Base-by-base conservation (phyloP, 2,329 filamentous ascomycete genomes). In the Aspergillus sp. region DNA sequence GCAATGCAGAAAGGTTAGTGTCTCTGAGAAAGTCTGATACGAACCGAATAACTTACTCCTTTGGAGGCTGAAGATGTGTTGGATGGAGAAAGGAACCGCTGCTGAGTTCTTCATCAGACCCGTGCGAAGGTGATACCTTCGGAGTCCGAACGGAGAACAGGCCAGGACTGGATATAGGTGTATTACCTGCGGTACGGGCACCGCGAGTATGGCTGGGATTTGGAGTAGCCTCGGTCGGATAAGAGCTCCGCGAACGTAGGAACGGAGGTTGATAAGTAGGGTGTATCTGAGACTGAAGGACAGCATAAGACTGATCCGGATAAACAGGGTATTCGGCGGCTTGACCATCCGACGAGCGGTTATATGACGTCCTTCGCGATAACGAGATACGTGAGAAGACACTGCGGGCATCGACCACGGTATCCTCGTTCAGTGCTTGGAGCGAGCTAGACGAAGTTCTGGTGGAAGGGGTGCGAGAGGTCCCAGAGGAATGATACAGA, bases 51-150 rank as follows among this genome's bases (percentile, higher is more conserved):
- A 64, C 87, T 82, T 81, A 90, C 87, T 92, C 89, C 83, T 88
- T 83, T 50, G 91, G 89, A 73, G 83, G 86, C 72, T 89, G 87
- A 59, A 84, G 84, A 72, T 91, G 89, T 55, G 89, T 75, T 34
- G 88, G 87, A 67, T 91, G 89, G 55, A 90, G 74, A 66, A 84
- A 87, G 1, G 88, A 86, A 65, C 84, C 87, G 56, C 79, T 78
- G 56, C 54, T 67, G 68, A 30, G 67, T 62, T 50, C 75, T 72
- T 75, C 72, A 26, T 74, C 71, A 6, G 74, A 75, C 2, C 62
- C 74, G 3, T 70, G 59, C 5, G 72, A 67, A 17, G 72, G 66
- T 26, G 71, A 68, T 41, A 69, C 61, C 32, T 68, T 66, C 57
- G 70, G 61, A 52, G 63, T 69, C n/a, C 65, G 68, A 47, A 74